Percentiles rank a stretch among this genome's conserved stretches.
These are phyloP conservation scores for Arthrocladium fulminans DNA, from an alignment of 2,329 filamentous ascomycete species.

Conservation along the genomic window DNA sequence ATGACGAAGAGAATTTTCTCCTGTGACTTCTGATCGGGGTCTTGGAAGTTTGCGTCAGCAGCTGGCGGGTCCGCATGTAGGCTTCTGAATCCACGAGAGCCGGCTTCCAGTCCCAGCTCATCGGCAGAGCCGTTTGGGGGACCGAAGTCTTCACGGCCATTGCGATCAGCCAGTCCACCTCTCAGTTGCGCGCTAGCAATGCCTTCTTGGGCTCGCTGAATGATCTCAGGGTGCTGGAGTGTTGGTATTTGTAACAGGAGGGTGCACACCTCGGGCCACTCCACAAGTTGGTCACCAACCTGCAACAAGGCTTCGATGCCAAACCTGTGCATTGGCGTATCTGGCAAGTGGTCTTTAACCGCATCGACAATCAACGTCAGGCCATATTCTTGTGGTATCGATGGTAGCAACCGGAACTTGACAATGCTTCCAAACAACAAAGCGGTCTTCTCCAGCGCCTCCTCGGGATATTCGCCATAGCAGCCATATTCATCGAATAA, in stretches of 20 bases:
- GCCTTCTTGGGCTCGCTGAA: slow-evolving; percentile 71
- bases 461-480: slow-evolving; percentile 91
- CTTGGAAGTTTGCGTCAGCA: slow-evolving; percentile 59
- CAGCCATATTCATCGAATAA: slow-evolving; percentile 95
- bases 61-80: slow-evolving; percentile 66
- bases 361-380: slow-evolving; percentile 96
- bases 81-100: slow-evolving; percentile 59
- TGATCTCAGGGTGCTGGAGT: slow-evolving; percentile 76
- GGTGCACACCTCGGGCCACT: slow-evolving; percentile 94
- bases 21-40: slow-evolving; percentile 74
- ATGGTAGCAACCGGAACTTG: slow-evolving; percentile 81
- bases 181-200: slow-evolving; percentile 30
- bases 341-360: slow-evolving; percentile 71
- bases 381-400: slow-evolving; percentile 85
- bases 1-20: slow-evolving; percentile 92
- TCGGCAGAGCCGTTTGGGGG: slow-evolving; percentile 64
- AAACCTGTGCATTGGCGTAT: slow-evolving; percentile 95
- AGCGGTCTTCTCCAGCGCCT: slow-evolving; percentile 88
- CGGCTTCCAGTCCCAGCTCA: slow-evolving; percentile 37
- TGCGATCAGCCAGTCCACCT: slow-evolving; percentile 41
- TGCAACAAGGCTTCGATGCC: slow-evolving; percentile 91
- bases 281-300: slow-evolving; percentile 68
- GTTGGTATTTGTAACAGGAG: slow-evolving; percentile 73
- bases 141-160: slow-evolving; percentile 44
- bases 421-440: slow-evolving; percentile 96